Evolutionary conservation across 2,329 filamentous ascomycete genomes (phyloP), one percentile per base, ranked within the genome.

Genomic region (Colletotrichum chrysophilum): DNA sequence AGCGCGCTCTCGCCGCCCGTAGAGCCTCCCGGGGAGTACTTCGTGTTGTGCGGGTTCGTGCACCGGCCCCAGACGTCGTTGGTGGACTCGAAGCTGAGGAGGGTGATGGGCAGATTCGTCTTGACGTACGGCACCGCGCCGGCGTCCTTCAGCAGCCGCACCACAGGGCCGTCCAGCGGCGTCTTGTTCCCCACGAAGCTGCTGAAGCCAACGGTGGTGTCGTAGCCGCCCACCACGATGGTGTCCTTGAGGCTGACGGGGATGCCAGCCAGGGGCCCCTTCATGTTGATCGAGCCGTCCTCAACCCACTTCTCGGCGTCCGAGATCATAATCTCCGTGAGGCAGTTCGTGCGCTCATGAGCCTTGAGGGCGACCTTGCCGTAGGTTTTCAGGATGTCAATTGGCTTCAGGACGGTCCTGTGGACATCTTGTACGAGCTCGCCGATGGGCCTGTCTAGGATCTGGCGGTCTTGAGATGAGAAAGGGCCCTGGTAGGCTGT

Each of bases 121-220:
- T 98, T 98, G 78, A 96, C 95, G 82, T 98, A 98, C 0, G 96
- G 96, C 3, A 98, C 90, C 0, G 96, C 96, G 26, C 96, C 94
- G 4, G 95, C 95, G 82, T 97, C 94, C 81, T 98, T 98, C 67
- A 98, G 88, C 56, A 98, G 85, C 71, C 90, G 91, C 26, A 95
- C 93, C 80, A 95, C 91, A 3, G 91, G 87, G 0, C 96, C 95
- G 85, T 98, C 96, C 32, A 90, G 84, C 0, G 83, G 71, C 48
- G 89, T 87, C 16, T 93, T 93, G 80, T 96, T 94, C 66, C 92
- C 91, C 0, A 93, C 91, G 78, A 95, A 92, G 68, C 88, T 86
- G 43, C 94, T 95, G 84, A 96, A 98, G 3, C 95, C 96, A 3
- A 98, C 94, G 6, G 92, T 94, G 18, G 92, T 92, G 82, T 98